Evolutionary conservation across 345 rosid genomes (phyloP).

Genomic region (Dimocarpus longan): DNA sequence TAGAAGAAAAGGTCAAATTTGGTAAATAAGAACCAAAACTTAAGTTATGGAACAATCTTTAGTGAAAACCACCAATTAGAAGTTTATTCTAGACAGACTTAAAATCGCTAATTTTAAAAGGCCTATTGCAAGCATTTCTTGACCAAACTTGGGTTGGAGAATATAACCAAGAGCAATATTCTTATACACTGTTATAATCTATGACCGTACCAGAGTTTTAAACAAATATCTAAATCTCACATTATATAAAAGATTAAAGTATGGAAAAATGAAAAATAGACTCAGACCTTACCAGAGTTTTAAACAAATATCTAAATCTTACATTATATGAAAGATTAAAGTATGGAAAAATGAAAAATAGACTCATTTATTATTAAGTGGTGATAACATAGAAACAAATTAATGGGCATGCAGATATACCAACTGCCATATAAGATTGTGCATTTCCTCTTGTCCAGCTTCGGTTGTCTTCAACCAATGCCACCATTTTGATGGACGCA

Average conservation of each 20-base stretch:
- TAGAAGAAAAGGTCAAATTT: neutral
- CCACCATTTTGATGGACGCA: slow-evolving; percentile 96
- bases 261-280: neutral
- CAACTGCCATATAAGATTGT: slow-evolving; percentile 80
- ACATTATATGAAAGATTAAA: neutral
- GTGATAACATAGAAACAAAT: slow-evolving; percentile 7
- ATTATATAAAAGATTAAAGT: neutral
- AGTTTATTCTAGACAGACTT: neutral
- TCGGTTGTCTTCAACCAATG: slow-evolving; percentile 88
- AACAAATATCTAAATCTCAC: neutral
- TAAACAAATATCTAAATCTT: neutral
- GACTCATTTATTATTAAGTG: neutral
- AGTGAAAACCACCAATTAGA: neutral
- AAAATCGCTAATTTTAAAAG: neutral
- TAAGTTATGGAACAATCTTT: neutral
- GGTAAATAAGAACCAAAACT: neutral
- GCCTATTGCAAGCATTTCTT: neutral
- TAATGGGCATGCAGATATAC: slow-evolving; percentile 41
- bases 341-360: neutral
- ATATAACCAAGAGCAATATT: slow-evolving; percentile 3
- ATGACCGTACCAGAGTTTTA: neutral
- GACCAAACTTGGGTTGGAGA: neutral
- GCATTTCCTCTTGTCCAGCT: slow-evolving; percentile 86
- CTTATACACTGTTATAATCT: neutral
- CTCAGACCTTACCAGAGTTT: neutral